phyloP scores from a whole-genome alignment of 768 basidiomycete species.

The Podaxis sp. region DNA sequence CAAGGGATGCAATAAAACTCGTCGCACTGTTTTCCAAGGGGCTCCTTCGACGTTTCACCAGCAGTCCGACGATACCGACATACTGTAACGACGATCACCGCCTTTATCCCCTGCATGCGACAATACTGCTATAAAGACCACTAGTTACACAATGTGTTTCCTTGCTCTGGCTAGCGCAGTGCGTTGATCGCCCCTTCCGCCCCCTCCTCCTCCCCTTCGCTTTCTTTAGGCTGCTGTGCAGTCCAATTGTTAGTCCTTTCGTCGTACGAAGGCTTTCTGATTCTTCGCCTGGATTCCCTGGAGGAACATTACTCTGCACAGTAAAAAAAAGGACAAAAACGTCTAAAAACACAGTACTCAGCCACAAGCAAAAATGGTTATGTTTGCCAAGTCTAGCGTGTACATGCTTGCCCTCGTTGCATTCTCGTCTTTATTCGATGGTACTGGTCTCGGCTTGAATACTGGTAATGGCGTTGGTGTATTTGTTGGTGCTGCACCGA shows the following conservation, averaged over 20 bases:
- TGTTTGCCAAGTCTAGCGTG: neutral
- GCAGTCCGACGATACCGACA: neutral
- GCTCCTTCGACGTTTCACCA: neutral
- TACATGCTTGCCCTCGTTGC: neutral
- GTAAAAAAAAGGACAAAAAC: neutral
- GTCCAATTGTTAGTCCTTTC: neutral
- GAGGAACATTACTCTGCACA: neutral
- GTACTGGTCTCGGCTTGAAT: neutral
- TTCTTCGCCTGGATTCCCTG: neutral
- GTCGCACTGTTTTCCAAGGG: neutral
- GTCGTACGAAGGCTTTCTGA: neutral
- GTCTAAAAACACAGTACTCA: neutral
- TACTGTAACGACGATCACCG: neutral
- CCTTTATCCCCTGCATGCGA: neutral
- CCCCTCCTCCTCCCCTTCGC: neutral
- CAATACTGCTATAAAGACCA: neutral
- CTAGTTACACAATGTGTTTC: neutral
- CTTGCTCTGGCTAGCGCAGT: conserved; percentile 6
- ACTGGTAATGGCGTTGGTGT: neutral
- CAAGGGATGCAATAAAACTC: neutral
- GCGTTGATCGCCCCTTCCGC: conserved; percentile 6
- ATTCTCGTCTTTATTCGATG: neutral
- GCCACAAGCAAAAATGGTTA: conserved; percentile 8
- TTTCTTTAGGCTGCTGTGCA: neutral
- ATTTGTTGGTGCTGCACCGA: neutral